These are phyloP conservation scores for Paxillus rubicundulus DNA, from an alignment of 768 basidiomycete species.

Conservation along the genomic window DNA sequence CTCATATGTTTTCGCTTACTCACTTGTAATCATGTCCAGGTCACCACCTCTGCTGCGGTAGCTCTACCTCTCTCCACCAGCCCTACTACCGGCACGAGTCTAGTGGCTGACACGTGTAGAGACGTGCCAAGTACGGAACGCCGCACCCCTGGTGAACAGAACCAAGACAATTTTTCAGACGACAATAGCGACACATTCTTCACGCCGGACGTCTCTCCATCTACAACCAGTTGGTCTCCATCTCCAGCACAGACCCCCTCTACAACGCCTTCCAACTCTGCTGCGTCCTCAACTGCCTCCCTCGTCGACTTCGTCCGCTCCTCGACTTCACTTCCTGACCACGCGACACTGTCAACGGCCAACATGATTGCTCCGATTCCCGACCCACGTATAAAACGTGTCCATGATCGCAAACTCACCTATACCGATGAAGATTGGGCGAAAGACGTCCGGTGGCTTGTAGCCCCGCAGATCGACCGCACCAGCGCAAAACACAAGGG, in stretches of 20 bases:
- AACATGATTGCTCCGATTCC: constrained; percentile 16
- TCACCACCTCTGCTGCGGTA: not conserved
- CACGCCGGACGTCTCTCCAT: constrained; percentile 57
- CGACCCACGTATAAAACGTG: constrained; percentile 9
- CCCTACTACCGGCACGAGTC: not conserved
- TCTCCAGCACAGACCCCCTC: constrained; percentile 18
- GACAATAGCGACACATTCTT: constrained; percentile 53
- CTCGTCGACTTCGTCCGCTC: constrained; percentile 37
- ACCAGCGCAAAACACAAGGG: constrained; percentile 15
- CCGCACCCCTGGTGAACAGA: not conserved
- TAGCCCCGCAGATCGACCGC: constrained; percentile 28
- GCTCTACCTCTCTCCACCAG: not conserved
- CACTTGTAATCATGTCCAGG: not conserved
- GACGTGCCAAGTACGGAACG: not conserved
- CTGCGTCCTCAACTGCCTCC: constrained; percentile 29
- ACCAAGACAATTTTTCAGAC: constrained; percentile 5
- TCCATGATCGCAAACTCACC: constrained; percentile 28
- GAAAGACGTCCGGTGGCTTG: constrained; percentile 66
- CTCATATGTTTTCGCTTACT: constrained; percentile 4
- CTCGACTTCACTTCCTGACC: constrained; percentile 29
- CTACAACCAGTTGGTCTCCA: constrained; percentile 40
- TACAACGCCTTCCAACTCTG: constrained; percentile 22
- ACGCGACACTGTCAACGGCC: constrained; percentile 10
- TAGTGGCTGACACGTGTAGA: not conserved
- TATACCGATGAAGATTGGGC: constrained; percentile 64